A percentile compares a stretch with the other conserved stretches of the same genome.
These are phyloP conservation scores for Austroboletus niveus DNA, from an alignment of 1,284 basidiomycete genomes.

Conservation along the genomic window DNA sequence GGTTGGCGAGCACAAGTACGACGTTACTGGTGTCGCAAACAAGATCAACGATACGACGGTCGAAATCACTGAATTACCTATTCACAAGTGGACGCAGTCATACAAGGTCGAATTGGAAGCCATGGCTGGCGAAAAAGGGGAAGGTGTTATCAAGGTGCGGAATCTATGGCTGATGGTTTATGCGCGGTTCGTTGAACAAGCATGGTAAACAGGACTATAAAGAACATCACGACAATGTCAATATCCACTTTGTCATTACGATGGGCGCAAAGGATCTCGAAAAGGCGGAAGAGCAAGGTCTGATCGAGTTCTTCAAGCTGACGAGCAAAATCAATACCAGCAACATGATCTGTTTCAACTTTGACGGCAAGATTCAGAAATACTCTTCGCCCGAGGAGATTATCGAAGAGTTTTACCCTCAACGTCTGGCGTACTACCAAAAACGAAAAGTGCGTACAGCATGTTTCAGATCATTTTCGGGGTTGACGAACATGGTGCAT, in stretches of 20 bases:
- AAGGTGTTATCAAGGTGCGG: conserved; percentile 61
- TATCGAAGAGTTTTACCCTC: conserved; percentile 90
- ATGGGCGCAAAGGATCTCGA: conserved; percentile 82
- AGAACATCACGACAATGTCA: conserved; percentile 92
- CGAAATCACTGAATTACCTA: conserved; percentile 94
- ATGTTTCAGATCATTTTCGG: neutral
- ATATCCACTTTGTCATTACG: conserved; percentile 87
- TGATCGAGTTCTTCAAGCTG: conserved; percentile 92
- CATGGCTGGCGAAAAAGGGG: conserved; percentile 74
- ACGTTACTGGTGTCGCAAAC: conserved; percentile 71
- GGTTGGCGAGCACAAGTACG: conserved; percentile 83
- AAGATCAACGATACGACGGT: conserved; percentile 88
- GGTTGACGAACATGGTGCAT: conserved; percentile 3
- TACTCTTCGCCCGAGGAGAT: conserved; percentile 92
- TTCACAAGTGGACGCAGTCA: conserved; percentile 92
- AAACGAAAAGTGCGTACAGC: conserved; percentile 75
- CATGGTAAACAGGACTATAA: conserved; percentile 75
- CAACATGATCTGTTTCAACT: conserved; percentile 99
- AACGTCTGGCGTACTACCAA: conserved; percentile 89
- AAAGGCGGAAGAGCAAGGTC: conserved; percentile 86
- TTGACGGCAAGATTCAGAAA: conserved; percentile 95
- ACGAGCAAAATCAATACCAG: conserved; percentile 79
- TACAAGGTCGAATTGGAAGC: conserved; percentile 92
- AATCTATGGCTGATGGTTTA: neutral
- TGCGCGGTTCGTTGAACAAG: neutral